Conservation (phyloP, 2,329 filamentous ascomycete species). For the Hymenoscyphus albidus region DNA sequence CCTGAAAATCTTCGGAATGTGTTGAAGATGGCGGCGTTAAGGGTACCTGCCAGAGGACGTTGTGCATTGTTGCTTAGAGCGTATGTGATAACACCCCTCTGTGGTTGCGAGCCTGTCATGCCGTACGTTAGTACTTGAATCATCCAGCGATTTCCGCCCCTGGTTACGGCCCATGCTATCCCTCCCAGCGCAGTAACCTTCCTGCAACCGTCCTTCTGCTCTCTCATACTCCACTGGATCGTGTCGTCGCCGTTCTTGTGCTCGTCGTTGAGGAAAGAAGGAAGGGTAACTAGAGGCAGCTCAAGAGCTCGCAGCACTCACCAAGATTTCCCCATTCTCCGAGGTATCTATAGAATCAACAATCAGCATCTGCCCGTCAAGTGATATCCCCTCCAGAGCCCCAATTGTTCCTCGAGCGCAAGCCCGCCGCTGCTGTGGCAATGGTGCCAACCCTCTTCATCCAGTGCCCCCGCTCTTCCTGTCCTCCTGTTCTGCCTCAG, state of each 20-base stretch:
- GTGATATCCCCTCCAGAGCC: not conserved
- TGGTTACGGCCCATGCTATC: not conserved
- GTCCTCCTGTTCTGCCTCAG: not conserved
- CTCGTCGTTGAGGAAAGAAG: slow-evolving; percentile 1
- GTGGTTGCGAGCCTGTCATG: slow-evolving; percentile 51
- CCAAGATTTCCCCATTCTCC: slow-evolving; percentile 36
- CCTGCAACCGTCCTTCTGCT: not conserved
- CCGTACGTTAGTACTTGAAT: slow-evolving; percentile 28
- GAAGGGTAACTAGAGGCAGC: slow-evolving; percentile 1
- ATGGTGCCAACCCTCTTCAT: slow-evolving; percentile 19
- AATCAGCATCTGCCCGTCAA: slow-evolving; percentile 24
- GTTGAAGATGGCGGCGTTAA: slow-evolving; percentile 90
- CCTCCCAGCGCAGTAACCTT: not conserved
- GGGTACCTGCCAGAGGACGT: slow-evolving; percentile 74
- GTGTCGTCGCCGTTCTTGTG: not conserved
- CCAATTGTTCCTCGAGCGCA: slow-evolving; percentile 7
- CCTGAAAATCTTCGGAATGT: slow-evolving; percentile 78
- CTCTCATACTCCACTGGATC: not conserved
- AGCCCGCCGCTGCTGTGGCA: not conserved
- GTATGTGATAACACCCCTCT: slow-evolving; percentile 66
- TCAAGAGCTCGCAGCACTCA: slow-evolving; percentile 28
- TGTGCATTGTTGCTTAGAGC: slow-evolving; percentile 83
- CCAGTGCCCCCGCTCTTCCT: not conserved
- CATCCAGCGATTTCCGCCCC: not conserved
- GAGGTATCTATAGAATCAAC: slow-evolving; percentile 28